Base-by-base conservation (phyloP, 78 protist genomes). In the Dictyostelium firmibasis region DNA sequence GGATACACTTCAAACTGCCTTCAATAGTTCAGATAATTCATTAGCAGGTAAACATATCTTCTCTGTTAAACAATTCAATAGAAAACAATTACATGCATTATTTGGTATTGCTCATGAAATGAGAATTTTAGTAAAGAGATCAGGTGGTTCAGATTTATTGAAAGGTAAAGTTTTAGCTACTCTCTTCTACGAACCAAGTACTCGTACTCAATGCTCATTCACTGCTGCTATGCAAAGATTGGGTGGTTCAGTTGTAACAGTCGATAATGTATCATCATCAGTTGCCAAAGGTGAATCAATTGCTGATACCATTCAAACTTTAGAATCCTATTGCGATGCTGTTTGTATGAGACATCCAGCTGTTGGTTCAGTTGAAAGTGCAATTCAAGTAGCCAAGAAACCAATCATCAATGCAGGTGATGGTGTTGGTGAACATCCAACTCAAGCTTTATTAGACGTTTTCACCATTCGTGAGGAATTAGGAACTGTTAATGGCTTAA, bases 401-500 rank as follows among this genome's bases (percentile, higher is more conserved):
- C 99, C 99, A 57, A 77, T 98, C 84, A 97, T 98, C 95, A 98
- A 97, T 84, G 99, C 97, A 11, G 99, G 99, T 81, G 99, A 98
- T 57, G 99, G 99, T 72, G 35, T 86, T 10, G 99, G 99, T 62
- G 99, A 98, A 92, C 99, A 98, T 93, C 99, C 99, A 31, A 94
- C 99, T 25, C 98, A 97, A 92, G 99, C 99, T 5, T 96, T 98
- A 5, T 96, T 98, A 50, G 99, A 98, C 64, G 50, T 97, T 14
- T 98, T 70, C 95, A 98, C 99, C 8, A 97, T 98, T 43, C 97
- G 98, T 78, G 97, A 95, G 82, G 99, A 98, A 96, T 95, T 97
- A 43, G 99, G 99, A 35, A 97, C 98, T 0, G 96, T 98, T 77
- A 96, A 98, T 91, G 98, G 98, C 35, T 88, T 97, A 35, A 87